phyloP scores from a whole-genome alignment of 2,329 filamentous ascomycete species.

The Blastomyces silverae region DNA sequence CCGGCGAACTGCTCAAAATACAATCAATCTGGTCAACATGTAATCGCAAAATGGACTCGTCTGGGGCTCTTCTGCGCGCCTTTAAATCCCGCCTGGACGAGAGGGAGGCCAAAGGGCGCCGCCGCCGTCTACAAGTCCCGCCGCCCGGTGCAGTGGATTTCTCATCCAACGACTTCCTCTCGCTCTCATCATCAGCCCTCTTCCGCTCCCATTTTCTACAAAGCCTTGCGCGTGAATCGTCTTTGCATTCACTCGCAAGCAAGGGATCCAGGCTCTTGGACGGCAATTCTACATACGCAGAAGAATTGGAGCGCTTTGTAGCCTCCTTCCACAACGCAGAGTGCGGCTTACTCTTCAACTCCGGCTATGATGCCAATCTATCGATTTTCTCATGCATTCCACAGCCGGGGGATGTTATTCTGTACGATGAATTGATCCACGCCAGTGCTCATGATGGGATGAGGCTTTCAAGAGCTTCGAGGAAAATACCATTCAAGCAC shows the following conservation, averaged over 20 bases:
- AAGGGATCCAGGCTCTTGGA: constrained; percentile 58
- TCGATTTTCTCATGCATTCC: constrained; percentile 57
- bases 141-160: constrained; percentile 48
- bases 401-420: constrained; percentile 54
- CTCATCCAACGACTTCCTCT: constrained; percentile 61
- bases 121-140: constrained; percentile 44
- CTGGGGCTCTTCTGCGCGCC: constrained; percentile 27
- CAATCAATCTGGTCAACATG: background rate
- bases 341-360: constrained; percentile 55
- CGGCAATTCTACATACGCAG: constrained; percentile 56
- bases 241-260: constrained; percentile 45
- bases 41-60: constrained; percentile 10
- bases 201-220: constrained; percentile 46
- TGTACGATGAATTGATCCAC: constrained; percentile 71
- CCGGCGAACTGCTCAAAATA: background rate
- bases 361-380: constrained; percentile 61
- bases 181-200: constrained; percentile 44
- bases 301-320: constrained; percentile 53
- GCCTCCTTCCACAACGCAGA: constrained; percentile 55
- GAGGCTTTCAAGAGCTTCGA: constrained; percentile 53
- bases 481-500: constrained; percentile 43
- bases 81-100: constrained; percentile 32
- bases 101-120: constrained; percentile 40
- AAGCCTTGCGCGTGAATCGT: constrained; percentile 37
- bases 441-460: constrained; percentile 75